Conservation (phyloP, 257 asterid species). For the Solanum piurae region DNA sequence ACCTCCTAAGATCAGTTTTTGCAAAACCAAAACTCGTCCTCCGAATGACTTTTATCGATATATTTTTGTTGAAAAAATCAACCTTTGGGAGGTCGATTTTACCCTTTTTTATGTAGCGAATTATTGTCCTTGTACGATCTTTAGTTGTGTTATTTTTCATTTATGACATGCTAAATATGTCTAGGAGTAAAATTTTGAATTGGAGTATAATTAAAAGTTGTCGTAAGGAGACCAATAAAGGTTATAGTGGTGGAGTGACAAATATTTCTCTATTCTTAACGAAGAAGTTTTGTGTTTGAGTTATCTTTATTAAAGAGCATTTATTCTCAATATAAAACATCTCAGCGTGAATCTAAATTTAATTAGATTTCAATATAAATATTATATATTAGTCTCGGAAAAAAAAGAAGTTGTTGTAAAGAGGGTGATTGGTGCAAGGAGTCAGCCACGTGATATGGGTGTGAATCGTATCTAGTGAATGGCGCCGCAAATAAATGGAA, state of each 20-base stretch:
- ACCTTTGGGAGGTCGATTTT: too few relatives aligned
- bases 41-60: too few relatives aligned
- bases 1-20: neutral
- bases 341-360: rapidly evolving
- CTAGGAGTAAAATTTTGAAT: neutral
- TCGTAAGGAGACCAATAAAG: too few relatives aligned
- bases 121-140: too few relatives aligned
- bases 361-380: rapidly evolving
- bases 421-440: neutral
- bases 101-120: rapidly evolving
- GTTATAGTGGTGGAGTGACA: rapidly evolving
- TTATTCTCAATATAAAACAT: too few relatives aligned
- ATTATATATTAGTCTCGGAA: too few relatives aligned
- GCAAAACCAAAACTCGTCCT: neutral
- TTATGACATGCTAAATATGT: neutral
- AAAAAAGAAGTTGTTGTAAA: too few relatives aligned
- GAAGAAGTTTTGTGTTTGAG: too few relatives aligned
- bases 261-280: rapidly evolving
- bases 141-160: neutral
- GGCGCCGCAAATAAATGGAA: slow-evolving; percentile 24
- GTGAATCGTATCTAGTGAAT: slow-evolving; percentile 1
- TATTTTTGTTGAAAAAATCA: too few relatives aligned
- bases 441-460: neutral
- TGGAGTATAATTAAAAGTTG: too few relatives aligned
- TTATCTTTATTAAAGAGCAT: too few relatives aligned